Percentiles rank a stretch among this genome's conserved stretches.
phyloP scores from a whole-genome alignment of 495 filamentous ascomycete species.

The Penicillium cosmopolitanum region DNA sequence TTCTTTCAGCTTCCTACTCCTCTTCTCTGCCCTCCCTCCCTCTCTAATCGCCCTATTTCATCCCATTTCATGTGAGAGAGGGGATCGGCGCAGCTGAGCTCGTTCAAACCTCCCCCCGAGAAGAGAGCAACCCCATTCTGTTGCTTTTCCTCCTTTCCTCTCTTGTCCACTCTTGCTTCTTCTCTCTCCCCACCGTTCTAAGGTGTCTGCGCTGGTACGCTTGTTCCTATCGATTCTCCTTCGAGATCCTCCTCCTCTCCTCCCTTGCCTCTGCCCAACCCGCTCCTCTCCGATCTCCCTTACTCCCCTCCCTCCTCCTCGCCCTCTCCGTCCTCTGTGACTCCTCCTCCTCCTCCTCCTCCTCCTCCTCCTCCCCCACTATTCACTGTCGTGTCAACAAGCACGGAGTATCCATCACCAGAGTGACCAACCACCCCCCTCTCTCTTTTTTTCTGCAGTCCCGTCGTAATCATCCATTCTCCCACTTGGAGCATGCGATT shows the following conservation, averaged over 20 bases:
- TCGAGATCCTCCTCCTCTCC: slow-evolving; percentile 9
- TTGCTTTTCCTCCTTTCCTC: slow-evolving; percentile 19
- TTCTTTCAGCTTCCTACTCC: slow-evolving; percentile 11
- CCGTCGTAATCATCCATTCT: slow-evolving; percentile 25
- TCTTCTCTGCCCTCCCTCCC: slow-evolving; percentile 15
- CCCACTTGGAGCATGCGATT: slow-evolving; percentile 39
- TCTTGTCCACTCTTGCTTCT: slow-evolving; percentile 15
- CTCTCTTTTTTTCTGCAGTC: slow-evolving; percentile 13
- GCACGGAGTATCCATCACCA: slow-evolving; percentile 22
- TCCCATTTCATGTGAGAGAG: slow-evolving; percentile 30
- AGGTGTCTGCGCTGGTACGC: slow-evolving; percentile 38
- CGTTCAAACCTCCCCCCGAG: slow-evolving; percentile 12
- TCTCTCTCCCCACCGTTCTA: slow-evolving; percentile 18
- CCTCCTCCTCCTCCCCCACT: slow-evolving; percentile 11
- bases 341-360: slow-evolving; percentile 9
- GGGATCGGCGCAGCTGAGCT: slow-evolving; percentile 30
- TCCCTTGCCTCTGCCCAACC: slow-evolving; percentile 10
- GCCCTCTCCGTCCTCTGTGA: slow-evolving; percentile 9
- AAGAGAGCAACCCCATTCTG: slow-evolving; percentile 24
- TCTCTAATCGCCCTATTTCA: slow-evolving; percentile 6
- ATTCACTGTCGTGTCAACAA: slow-evolving; percentile 22
- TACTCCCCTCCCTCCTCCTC: slow-evolving; percentile 15
- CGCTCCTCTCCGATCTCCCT: slow-evolving; percentile 8
- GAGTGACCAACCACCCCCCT: slow-evolving; percentile 16
- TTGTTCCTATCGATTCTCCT: slow-evolving; percentile 16